Conservation (phyloP, 768 basidiomycete species). For the Amanita molliuscula region DNA sequence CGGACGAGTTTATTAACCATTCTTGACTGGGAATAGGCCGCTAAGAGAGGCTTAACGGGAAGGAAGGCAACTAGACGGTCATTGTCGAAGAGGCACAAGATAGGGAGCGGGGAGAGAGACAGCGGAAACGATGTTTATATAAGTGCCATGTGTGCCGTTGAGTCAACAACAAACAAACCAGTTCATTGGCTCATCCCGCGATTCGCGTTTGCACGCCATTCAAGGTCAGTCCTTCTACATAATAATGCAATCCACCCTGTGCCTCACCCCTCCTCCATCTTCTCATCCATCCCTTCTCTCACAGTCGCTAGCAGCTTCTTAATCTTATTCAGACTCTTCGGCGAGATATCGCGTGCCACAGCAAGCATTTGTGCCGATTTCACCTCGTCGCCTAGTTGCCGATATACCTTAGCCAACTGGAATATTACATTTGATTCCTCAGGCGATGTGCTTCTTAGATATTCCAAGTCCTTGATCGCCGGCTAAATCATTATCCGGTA, state of each 20-base stretch:
- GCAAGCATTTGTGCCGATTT: slow-evolving; percentile 83
- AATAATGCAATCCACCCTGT: slow-evolving; percentile 6
- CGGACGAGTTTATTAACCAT: slow-evolving; percentile 83
- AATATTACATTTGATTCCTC: slow-evolving; percentile 97
- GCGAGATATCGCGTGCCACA: slow-evolving; percentile 87
- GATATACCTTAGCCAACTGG: slow-evolving; percentile 89
- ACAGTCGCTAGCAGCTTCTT: slow-evolving; percentile 67
- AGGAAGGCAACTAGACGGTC: slow-evolving; percentile 23
- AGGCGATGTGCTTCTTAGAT: slow-evolving; percentile 72
- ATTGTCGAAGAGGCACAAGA: slow-evolving; percentile 20
- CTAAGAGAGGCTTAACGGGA: slow-evolving; percentile 21
- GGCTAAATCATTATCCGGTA: slow-evolving; percentile 33
- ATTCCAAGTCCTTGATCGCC: slow-evolving; percentile 74
- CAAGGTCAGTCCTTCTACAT: neutral
- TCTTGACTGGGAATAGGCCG: slow-evolving; percentile 24
- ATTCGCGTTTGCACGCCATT: neutral
- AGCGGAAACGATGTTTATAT: slow-evolving; percentile 20
- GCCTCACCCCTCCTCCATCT: slow-evolving; percentile 69
- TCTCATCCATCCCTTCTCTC: slow-evolving; percentile 48
- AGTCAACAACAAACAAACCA: slow-evolving; percentile 14
- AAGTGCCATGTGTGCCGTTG: slow-evolving; percentile 5
- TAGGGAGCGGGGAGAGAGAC: slow-evolving; percentile 9
- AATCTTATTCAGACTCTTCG: slow-evolving; percentile 79
- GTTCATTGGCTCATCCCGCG: slow-evolving; percentile 4
- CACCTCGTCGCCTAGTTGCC: slow-evolving; percentile 65